Base-by-base conservation (phyloP, 148 eudicot species). In the Rhododendron simsii region DNA sequence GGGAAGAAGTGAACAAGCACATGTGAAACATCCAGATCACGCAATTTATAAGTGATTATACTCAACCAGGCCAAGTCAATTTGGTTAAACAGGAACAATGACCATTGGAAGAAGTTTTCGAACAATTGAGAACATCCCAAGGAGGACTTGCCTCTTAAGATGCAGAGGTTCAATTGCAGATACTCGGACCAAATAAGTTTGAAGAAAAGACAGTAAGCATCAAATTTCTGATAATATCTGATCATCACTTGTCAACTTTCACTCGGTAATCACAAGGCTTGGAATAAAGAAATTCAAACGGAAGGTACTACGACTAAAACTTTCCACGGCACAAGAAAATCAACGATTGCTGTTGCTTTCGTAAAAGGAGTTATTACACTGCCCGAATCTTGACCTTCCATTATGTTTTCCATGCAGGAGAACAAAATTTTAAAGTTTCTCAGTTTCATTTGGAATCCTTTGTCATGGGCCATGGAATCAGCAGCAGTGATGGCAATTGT, bases 151-250 rank as follows among this genome's bases (percentile, higher is more conserved):
- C 92, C 81, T 82, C 87, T 84, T 88, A 86, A 86, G 94, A 94
- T 88, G 96, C 92, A 88, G 92, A 89, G 81, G 85, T 73, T 30
- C 90, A 95, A 39, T 84, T 92, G 93, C 84, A 69, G 18, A 90
- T 94, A 80, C 93, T 94, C 87, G 95, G 96, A 63, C 92, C 89
- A 82, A 93, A 94, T 90, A 94, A 91, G 86, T 94, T 94, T 87
- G 95, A 92, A 89, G 96, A 93, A 82, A 93, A 93, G 82, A 86
- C 92, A 20, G 96, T 94, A 89, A 83, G 93, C 84, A 80, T 80
- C 79, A 86, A 28, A 35, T 79, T 81, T 79, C 30, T 74, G 5
- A 59, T 59, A 28, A 20, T 7, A 87, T 83, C 14, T 77, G 33
- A 26, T 67, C 39, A 1, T 26, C 33, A 69, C 75, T 69, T 28